Conservation (phyloP, 495 filamentous ascomycete genomes). For the Entonaema liquescens region DNA sequence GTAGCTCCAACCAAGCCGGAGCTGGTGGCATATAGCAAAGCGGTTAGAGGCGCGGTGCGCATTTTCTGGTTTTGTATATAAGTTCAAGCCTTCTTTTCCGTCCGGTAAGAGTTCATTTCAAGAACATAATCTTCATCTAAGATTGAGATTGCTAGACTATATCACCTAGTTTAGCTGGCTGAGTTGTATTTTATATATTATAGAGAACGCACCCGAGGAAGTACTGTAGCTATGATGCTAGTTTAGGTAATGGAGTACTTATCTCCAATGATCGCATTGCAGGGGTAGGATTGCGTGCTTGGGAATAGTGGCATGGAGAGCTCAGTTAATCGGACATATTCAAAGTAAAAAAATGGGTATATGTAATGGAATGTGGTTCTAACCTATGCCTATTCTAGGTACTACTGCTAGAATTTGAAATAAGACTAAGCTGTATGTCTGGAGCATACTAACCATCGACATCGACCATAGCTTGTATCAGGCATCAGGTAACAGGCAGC, state of each 20-base stretch:
- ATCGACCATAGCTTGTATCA: too few species aligned
- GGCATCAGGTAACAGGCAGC: too few species aligned
- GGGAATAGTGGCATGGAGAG: constrained; percentile 14
- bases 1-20: background rate
- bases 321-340: too few species aligned
- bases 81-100: background rate
- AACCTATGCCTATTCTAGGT: too few species aligned
- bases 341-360: too few species aligned
- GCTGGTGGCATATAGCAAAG: background rate
- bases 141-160: too few species aligned
- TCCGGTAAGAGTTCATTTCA: background rate
- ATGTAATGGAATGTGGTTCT: too few species aligned
- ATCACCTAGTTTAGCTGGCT: background rate
- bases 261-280: constrained; percentile 26
- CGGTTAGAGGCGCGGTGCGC: constrained; percentile 1
- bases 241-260: constrained; percentile 13
- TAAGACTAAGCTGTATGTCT: too few species aligned
- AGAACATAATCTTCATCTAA: background rate
- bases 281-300: constrained; percentile 39
- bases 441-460: too few species aligned
- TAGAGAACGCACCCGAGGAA: background rate
- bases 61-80: background rate
- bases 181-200: background rate
- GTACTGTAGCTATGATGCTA: background rate
- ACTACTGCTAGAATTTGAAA: too few species aligned